Conservation (phyloP, 345 rosid genomes). For the Pseudoturritis turrita region DNA sequence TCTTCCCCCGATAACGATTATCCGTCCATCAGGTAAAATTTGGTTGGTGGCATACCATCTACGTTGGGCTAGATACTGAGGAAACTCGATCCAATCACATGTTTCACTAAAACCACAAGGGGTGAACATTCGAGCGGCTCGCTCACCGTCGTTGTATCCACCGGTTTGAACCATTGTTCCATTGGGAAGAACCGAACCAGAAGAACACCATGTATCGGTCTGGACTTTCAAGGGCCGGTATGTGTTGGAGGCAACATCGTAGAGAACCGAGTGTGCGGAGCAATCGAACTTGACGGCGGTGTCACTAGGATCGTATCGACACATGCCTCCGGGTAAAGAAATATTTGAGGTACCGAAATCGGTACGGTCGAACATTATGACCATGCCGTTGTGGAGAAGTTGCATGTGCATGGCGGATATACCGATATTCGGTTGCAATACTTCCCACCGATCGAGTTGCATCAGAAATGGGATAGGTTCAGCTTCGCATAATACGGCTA, state of each 20-base stretch:
- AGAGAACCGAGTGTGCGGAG: slow-evolving; percentile 69
- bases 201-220: slow-evolving; percentile 86
- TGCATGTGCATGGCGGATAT: slow-evolving; percentile 94
- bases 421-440: slow-evolving; percentile 51
- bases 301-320: slow-evolving; percentile 40
- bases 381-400: slow-evolving; percentile 54
- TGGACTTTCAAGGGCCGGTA: slow-evolving; percentile 54
- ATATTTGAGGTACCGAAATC: slow-evolving; percentile 69
- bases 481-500: not conserved
- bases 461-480: slow-evolving; percentile 1
- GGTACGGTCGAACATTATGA: slow-evolving; percentile 79
- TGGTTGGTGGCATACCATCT: slow-evolving; percentile 87
- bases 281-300: slow-evolving; percentile 45
- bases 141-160: slow-evolving; percentile 60
- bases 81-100: slow-evolving; percentile 75
- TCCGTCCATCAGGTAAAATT: slow-evolving; percentile 63
- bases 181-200: slow-evolving; percentile 57
- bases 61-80: slow-evolving; percentile 39
- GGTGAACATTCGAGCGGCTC: slow-evolving; percentile 42
- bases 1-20: slow-evolving; percentile 72
- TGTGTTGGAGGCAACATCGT: slow-evolving; percentile 55
- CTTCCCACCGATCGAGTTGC: slow-evolving; percentile 29
- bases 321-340: slow-evolving; percentile 48
- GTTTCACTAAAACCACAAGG: slow-evolving; percentile 38
- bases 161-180: slow-evolving; percentile 81